These are phyloP conservation scores for Fusarium vanettenii DNA, from an alignment of 2,329 filamentous ascomycete genomes.

Conservation along the genomic window DNA sequence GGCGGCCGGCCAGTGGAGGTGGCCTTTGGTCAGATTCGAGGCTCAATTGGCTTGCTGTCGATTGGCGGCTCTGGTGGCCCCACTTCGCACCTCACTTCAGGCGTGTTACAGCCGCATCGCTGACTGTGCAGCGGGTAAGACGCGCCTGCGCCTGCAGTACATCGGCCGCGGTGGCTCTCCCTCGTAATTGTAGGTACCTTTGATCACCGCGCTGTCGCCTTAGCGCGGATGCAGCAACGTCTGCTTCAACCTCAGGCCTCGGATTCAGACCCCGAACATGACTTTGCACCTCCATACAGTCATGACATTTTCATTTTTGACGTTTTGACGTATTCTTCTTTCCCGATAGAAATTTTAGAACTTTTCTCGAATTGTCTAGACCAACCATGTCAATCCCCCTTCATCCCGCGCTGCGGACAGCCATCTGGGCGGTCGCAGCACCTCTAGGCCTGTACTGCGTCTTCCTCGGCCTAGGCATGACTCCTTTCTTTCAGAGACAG, in stretches of 20 bases:
- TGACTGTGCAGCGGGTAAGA: conserved; percentile 21
- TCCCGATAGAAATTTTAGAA: not conserved
- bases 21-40: conserved; percentile 2
- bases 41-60: conserved; percentile 30
- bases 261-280: conserved; percentile 8
- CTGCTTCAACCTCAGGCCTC: conserved; percentile 41
- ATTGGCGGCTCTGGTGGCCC: conserved; percentile 35
- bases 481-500: conserved; percentile 83
- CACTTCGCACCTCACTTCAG: not conserved
- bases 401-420: conserved; percentile 38
- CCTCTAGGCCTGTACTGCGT: conserved; percentile 74
- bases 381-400: conserved; percentile 33
- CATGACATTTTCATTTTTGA: not conserved
- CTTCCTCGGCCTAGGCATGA: conserved; percentile 74
- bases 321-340: not conserved
- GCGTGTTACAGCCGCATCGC: conserved; percentile 39
- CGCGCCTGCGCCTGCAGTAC: conserved; percentile 38
- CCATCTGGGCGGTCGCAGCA: conserved; percentile 66
- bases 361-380: not conserved
- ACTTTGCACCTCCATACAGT: conserved; percentile 4
- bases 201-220: conserved; percentile 29
- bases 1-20: not conserved
- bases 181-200: conserved; percentile 25
- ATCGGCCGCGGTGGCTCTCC: not conserved
- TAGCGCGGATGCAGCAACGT: conserved; percentile 40